Evolutionary conservation across 176 grass and related monocot species (phyloP).

Genomic region (Oryza glaberrima): DNA sequence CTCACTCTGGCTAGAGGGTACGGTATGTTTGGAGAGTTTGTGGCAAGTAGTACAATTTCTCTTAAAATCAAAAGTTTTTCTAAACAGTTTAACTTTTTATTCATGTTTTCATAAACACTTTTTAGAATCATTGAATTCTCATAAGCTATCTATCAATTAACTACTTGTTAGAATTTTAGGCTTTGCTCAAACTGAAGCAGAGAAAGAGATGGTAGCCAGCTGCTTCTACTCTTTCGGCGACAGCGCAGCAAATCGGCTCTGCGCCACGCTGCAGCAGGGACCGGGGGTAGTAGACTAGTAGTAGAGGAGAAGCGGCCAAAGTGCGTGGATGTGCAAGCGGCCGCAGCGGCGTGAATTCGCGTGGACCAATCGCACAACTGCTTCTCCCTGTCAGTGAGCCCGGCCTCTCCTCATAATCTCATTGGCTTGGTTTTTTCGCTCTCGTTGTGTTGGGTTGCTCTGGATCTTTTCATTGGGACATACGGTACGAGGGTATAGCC

Average conservation of each 20-base stretch:
- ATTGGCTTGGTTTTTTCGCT: not conserved
- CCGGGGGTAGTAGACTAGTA: not conserved
- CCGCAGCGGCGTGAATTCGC: not conserved
- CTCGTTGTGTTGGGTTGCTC: not conserved
- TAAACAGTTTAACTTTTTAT: too few species aligned
- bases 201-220: not conserved
- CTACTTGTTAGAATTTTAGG: too few species aligned
- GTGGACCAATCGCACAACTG: slow-evolving; percentile 27
- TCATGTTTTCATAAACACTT: too few species aligned
- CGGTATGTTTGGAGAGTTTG: too few species aligned
- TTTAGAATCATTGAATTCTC: too few species aligned
- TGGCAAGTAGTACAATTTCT: too few species aligned
- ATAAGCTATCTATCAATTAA: too few species aligned
- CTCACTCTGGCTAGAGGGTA: too few species aligned
- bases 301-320: not conserved
- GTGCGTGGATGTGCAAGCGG: not conserved
- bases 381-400: not conserved
- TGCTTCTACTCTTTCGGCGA: slow-evolving; percentile 11
- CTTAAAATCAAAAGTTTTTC: too few species aligned
- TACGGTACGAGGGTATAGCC: not conserved
- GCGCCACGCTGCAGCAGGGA: too few species aligned
- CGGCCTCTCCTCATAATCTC: not conserved
- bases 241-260: not conserved
- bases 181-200: too few species aligned
- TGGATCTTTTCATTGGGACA: not conserved